phyloP scores from a whole-genome alignment of 371 early-diverging fungal genomes.

The Mortierella sp. region DNA sequence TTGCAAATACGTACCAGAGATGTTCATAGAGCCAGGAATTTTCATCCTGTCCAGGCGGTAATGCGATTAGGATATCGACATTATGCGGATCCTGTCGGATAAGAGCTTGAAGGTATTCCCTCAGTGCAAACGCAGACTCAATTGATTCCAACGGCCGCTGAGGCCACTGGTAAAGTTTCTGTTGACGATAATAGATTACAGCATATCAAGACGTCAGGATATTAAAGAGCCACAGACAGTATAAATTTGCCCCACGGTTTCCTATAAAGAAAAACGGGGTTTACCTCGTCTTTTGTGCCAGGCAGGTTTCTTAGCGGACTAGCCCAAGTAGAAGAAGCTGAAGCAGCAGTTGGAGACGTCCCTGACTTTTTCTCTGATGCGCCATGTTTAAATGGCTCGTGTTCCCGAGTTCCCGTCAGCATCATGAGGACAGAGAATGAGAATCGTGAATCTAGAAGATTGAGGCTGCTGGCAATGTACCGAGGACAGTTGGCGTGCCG shows the following conservation, averaged over 20 bases:
- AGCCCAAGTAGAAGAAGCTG: not conserved
- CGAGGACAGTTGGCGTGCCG: not conserved
- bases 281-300: conserved; percentile 56
- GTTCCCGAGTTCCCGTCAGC: conserved; percentile 45
- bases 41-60: conserved; percentile 78
- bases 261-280: not conserved
- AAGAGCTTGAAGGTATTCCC: conserved; percentile 87
- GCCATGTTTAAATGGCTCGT: conserved; percentile 23
- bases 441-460: not conserved
- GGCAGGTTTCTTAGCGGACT: conserved; percentile 45
- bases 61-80: conserved; percentile 68
- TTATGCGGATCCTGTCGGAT: conserved; percentile 77
- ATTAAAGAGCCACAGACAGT: not conserved
- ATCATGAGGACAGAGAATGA: conserved; percentile 8
- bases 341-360: not conserved
- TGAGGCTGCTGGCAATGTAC: not conserved
- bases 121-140: conserved; percentile 83
- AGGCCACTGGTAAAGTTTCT: conserved; percentile 73
- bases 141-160: conserved; percentile 70
- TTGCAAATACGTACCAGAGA: conserved; percentile 65
- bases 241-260: not conserved
- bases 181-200: not conserved
- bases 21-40: conserved; percentile 94
- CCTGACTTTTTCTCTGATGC: not conserved
- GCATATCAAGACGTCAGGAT: not conserved